Conservation (phyloP, 805 yeast species). For the Priceomyces carsonii region DNA sequence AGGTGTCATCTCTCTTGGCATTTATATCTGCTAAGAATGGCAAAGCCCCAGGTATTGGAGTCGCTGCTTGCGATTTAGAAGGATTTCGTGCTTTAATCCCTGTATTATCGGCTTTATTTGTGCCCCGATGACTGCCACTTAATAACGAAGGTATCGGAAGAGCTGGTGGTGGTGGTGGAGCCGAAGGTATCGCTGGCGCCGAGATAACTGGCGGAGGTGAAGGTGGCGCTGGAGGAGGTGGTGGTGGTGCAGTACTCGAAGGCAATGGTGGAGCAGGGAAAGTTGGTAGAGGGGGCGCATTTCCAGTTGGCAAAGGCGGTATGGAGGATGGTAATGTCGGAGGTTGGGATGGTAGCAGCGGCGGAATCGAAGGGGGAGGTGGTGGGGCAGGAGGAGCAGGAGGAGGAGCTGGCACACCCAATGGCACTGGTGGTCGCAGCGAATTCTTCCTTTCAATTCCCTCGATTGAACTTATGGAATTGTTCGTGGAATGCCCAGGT, state of each 20-base stretch:
- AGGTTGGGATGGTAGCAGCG: constrained; percentile 14
- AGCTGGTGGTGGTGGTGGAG: constrained; percentile 6
- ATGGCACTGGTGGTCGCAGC: constrained; percentile 14
- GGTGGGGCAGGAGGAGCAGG: constrained; percentile 12
- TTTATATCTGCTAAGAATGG: constrained; percentile 64
- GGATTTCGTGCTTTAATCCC: too few species aligned
- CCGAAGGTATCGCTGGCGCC: constrained; percentile 17
- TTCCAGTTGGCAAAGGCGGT: constrained; percentile 13
- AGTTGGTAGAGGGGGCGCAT: constrained; percentile 11
- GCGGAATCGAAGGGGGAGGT: constrained; percentile 18
- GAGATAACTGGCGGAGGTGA: constrained; percentile 13
- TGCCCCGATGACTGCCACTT: constrained; percentile 11
- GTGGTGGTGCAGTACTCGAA: constrained; percentile 15
- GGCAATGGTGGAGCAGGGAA: constrained; percentile 22
- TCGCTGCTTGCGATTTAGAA: constrained; percentile 20
- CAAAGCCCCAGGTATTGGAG: constrained; percentile 27
- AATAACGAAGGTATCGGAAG: too few species aligned
- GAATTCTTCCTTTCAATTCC: not conserved
- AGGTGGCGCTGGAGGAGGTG: constrained; percentile 16
- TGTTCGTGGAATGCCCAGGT: constrained; percentile 31
- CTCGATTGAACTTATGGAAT: constrained; percentile 19
- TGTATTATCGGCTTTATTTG: constrained; percentile 5
- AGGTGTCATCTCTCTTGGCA: constrained; percentile 51
- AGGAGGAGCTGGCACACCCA: constrained; percentile 20
- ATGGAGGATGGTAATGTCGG: constrained; percentile 17